Conservation (phyloP, 2,329 filamentous ascomycete species). For the Zalaria sp. region DNA sequence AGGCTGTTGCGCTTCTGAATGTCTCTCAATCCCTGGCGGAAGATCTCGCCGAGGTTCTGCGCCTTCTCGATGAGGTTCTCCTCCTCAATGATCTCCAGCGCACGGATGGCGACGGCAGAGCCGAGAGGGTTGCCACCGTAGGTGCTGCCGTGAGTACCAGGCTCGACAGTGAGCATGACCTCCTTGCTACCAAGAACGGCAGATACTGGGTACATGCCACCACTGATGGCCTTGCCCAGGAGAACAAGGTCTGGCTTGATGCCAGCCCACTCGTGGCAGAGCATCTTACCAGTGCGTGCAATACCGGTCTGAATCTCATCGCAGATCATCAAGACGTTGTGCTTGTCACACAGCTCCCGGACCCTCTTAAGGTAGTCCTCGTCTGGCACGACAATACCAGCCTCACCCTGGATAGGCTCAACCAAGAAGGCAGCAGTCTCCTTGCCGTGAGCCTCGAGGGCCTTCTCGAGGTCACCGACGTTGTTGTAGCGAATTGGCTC, state of each 20-base stretch:
- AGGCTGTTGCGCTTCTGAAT: conserved; percentile 56
- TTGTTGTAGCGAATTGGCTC: conserved; percentile 78
- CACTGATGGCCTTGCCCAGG: conserved; percentile 93
- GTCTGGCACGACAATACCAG: conserved; percentile 88
- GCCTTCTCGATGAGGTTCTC: conserved; percentile 76
- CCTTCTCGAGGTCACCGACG: conserved; percentile 62
- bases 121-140: conserved; percentile 95
- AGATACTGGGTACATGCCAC: conserved; percentile 98
- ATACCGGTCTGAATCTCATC: conserved; percentile 99
- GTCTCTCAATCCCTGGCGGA: conserved; percentile 63
- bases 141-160: conserved; percentile 94
- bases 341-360: conserved; percentile 75
- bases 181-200: conserved; percentile 79
- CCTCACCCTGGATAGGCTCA: conserved; percentile 95
- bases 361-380: conserved; percentile 74
- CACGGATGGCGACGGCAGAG: conserved; percentile 88
- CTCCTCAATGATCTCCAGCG: conserved; percentile 85
- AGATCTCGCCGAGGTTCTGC: conserved; percentile 64
- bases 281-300: conserved; percentile 81
- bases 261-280: conserved; percentile 87
- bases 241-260: conserved; percentile 93
- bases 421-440: conserved; percentile 87
- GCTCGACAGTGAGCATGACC: conserved; percentile 89
- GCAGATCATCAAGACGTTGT: conserved; percentile 91
- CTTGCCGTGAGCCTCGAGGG: conserved; percentile 65